Evolutionary conservation across 2,329 filamentous ascomycete species (phyloP).

Genomic region (Aspergillus sp.): DNA sequence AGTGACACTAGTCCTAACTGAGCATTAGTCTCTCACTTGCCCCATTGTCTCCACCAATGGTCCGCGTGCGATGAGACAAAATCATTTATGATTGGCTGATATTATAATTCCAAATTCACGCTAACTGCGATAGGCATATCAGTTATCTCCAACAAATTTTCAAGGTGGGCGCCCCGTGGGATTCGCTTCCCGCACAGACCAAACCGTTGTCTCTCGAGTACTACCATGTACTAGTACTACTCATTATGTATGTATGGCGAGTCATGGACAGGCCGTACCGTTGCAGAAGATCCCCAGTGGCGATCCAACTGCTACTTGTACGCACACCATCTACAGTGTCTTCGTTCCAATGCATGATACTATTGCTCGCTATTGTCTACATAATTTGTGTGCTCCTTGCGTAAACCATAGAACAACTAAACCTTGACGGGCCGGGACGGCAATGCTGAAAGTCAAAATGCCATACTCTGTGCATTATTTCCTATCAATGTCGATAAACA

Average conservation of each 20-base stretch:
- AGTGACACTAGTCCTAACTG: neutral
- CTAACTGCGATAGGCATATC: neutral
- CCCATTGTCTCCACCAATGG: neutral
- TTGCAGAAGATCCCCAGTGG: neutral
- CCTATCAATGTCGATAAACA: neutral
- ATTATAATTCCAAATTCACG: neutral
- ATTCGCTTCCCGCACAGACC: neutral
- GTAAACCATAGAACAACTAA: constrained; percentile 23
- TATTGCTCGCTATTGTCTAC: neutral
- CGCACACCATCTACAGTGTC: neutral
- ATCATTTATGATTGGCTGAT: neutral
- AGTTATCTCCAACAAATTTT: neutral
- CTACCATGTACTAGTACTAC: too few species aligned
- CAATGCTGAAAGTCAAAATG: neutral
- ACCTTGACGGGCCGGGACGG: constrained; percentile 36
- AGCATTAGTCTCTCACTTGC: neutral
- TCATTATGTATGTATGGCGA: neutral
- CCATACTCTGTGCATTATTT: neutral
- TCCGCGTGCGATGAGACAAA: neutral
- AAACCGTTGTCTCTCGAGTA: neutral
- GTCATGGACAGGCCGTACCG: neutral
- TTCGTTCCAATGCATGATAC: neutral
- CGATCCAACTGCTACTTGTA: neutral
- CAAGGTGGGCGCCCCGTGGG: neutral
- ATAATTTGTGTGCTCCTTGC: constrained; percentile 19